A percentile compares a stretch with the other conserved stretches of the same genome.
Conservation (phyloP, 164 flowering plant species). For the Vitis rotundifolia region DNA sequence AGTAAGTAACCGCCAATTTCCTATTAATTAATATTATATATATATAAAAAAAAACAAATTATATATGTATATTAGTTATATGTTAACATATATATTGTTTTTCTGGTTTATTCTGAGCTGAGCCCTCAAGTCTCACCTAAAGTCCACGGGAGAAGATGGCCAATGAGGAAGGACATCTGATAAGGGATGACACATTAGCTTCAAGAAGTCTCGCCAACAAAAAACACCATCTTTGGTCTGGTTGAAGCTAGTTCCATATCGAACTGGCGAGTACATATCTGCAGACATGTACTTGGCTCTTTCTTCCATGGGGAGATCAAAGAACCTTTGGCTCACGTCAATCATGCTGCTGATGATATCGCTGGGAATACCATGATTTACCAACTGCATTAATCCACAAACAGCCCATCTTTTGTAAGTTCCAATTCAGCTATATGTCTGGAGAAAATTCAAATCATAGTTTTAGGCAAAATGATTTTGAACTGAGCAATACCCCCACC, state of each 20-base stretch:
- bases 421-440: too few relatives aligned
- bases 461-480: not conserved
- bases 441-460: not conserved
- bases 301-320: conserved; percentile 73
- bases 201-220: conserved; percentile 93
- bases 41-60: too few relatives aligned
- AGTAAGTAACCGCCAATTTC: conserved; percentile 47
- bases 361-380: conserved; percentile 65
- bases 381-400: conserved; percentile 43
- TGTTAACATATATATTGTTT: too few relatives aligned
- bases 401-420: too few relatives aligned
- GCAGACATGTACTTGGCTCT: conserved; percentile 68
- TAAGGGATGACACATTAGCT: conserved; percentile 54
- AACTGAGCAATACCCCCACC: conserved; percentile 32
- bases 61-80: too few relatives aligned
- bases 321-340: conserved; percentile 56
- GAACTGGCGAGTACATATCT: conserved; percentile 60
- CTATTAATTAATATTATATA: conserved; percentile 29
- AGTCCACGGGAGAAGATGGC: conserved; percentile 78
- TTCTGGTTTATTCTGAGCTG: too few relatives aligned
- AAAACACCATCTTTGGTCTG: conserved; percentile 81
- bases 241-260: conserved; percentile 89
- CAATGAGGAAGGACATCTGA: conserved; percentile 55
- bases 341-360: conserved; percentile 46
- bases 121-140: conserved; percentile 40